Evolutionary conservation across 2,329 filamentous ascomycete genomes (phyloP).

Genomic region (Juglanconis sp.): DNA sequence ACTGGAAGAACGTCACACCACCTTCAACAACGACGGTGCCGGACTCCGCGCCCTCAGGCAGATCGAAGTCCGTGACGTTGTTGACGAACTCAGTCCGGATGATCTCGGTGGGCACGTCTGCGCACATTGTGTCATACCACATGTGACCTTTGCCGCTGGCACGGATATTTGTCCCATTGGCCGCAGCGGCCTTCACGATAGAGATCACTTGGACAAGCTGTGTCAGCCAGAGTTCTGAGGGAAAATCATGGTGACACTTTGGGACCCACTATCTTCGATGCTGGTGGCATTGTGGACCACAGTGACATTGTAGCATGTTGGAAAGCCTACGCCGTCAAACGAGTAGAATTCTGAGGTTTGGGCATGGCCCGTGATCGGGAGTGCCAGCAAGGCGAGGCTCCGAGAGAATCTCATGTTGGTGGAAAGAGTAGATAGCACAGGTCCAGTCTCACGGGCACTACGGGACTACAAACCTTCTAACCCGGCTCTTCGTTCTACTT

Average conservation of each 20-base stretch:
- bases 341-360: slow-evolving; percentile 39
- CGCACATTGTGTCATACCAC: slow-evolving; percentile 53
- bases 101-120: slow-evolving; percentile 46
- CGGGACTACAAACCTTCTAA: not conserved
- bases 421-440: not conserved
- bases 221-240: not conserved
- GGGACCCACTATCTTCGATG: slow-evolving; percentile 37
- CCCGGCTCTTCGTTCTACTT: not conserved
- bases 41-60: slow-evolving; percentile 32
- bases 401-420: slow-evolving; percentile 6
- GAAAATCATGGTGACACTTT: not conserved
- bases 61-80: slow-evolving; percentile 50
- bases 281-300: slow-evolving; percentile 41
- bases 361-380: slow-evolving; percentile 6
- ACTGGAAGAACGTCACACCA: slow-evolving; percentile 50
- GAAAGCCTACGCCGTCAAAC: slow-evolving; percentile 47
- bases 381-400: slow-evolving; percentile 3
- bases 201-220: slow-evolving; percentile 20
- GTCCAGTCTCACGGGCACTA: not conserved
- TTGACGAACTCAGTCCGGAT: slow-evolving; percentile 57
- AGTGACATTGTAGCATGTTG: slow-evolving; percentile 44
- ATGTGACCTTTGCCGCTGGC: slow-evolving; percentile 49
- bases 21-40: slow-evolving; percentile 48
- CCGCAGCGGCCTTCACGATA: slow-evolving; percentile 39
- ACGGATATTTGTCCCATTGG: slow-evolving; percentile 38